Base-by-base conservation (phyloP, 129 eudicot species). In the Erigeron canadensis region DNA sequence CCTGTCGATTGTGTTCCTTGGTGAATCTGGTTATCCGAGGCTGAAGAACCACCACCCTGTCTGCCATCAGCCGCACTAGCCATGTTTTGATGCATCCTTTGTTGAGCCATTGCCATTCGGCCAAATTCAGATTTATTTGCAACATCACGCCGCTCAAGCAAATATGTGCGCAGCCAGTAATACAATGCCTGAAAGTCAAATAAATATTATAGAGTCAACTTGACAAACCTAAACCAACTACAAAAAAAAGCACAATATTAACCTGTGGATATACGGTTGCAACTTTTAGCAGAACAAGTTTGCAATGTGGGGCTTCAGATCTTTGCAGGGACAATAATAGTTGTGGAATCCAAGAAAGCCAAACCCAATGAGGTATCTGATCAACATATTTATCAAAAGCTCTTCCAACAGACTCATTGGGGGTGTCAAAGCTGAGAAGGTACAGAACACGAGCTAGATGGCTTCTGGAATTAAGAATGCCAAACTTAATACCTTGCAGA, bases 341-440 rank as follows among this genome's bases (percentile, higher is more conserved):
- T 73, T 95, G 99, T 12, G 99, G 99, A 72, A 95, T 95, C 99
- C 99, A 95, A 61, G 99, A 90, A 66, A 95, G 97, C 99, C 99
- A 95, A 65, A 95, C 99, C 99, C 97, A 95, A 53, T 90, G 87
- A 11, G 99, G 99, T 61, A 95, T 84, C 71, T 95, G 97, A 47
- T 95, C 97, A 83, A 95, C 77, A 79, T 78, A 90, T 75, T 90
- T 95, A 75, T 95, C 99, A 74, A 95, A 95, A 45, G 99, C 85
- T 81, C 86, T 83, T 28, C 99, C 99, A 39, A 87, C 99, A 55
- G 94, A 86, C 78, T 90, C 99, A 78, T 74, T 84, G 67, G 97
- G 91, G 64, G 97, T 86, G 79, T 95, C 99, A 81, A 95, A 95
- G 75, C 97, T 95, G 71, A 95, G 93, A 81, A 95, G 99, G 80